phyloP scores from a whole-genome alignment of 768 basidiomycete genomes.

The Mycena amicta region DNA sequence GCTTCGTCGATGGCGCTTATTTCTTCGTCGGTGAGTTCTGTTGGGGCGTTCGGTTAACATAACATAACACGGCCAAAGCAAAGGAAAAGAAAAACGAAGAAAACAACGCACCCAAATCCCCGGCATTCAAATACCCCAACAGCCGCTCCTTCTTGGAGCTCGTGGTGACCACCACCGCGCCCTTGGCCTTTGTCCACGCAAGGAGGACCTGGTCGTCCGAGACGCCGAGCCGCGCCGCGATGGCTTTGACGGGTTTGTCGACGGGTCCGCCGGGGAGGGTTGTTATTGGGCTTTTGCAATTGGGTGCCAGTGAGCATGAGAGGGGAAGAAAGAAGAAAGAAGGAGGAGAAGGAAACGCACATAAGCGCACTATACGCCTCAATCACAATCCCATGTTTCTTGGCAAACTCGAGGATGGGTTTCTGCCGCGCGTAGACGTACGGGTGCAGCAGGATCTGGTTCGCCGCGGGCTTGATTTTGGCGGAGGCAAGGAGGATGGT shows the following conservation, averaged over 20 bases:
- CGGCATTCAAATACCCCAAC: slow-evolving; percentile 18
- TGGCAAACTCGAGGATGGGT: slow-evolving; percentile 48
- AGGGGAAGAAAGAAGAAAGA: no score
- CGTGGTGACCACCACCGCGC: slow-evolving; percentile 64
- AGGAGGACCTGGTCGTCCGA: slow-evolving; percentile 68
- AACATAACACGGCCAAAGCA: no score
- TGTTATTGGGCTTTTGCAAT: slow-evolving; percentile 69
- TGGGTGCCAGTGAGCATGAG: no score
- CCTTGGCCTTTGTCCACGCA: slow-evolving; percentile 69
- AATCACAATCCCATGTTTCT: slow-evolving; percentile 51
- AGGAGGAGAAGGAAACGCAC: slow-evolving; percentile 37
- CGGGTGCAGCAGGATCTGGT: slow-evolving; percentile 66
- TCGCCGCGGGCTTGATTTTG: slow-evolving; percentile 63
- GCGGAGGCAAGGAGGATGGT: slow-evolving; percentile 53
- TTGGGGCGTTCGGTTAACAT: no score
- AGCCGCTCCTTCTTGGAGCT: slow-evolving; percentile 21
- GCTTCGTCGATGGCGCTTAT: slow-evolving; percentile 49
- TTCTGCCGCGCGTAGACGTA: slow-evolving; percentile 57
- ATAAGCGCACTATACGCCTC: slow-evolving; percentile 60
- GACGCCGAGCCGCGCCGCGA: slow-evolving; percentile 56
- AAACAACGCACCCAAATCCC: slow-evolving; percentile 18
- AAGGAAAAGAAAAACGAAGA: no score
- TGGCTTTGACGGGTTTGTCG: slow-evolving; percentile 53
- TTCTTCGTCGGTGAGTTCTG: slow-evolving; percentile 41
- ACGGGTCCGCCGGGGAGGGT: slow-evolving; percentile 64